These are phyloP conservation scores for Nelumbo lutea DNA, from an alignment of 164 flowering plant genomes.

Conservation along the genomic window DNA sequence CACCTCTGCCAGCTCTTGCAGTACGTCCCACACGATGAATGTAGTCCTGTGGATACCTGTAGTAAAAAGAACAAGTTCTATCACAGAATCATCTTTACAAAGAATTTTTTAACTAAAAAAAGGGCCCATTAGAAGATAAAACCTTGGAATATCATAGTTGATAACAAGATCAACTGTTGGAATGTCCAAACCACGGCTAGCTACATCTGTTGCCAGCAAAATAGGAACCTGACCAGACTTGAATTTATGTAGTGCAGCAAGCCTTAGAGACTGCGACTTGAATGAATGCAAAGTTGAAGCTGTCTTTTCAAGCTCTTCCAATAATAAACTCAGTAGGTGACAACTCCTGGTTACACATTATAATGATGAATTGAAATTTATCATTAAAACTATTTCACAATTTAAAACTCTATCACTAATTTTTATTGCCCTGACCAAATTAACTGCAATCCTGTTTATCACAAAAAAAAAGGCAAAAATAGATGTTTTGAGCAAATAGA, in stretches of 20 bases:
- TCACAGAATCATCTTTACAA: not conserved
- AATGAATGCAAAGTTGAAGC: slow-evolving; percentile 68
- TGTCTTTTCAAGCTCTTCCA: slow-evolving; percentile 76
- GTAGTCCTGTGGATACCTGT: slow-evolving; percentile 81
- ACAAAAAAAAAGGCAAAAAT: not conserved
- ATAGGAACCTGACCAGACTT: slow-evolving; percentile 79
- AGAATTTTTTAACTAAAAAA: not conserved
- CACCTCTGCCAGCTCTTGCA: slow-evolving; percentile 97
- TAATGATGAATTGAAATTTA: not conserved
- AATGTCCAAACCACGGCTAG: slow-evolving; percentile 92
- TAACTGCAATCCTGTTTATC: no score
- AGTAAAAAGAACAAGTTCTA: slow-evolving; percentile 3
- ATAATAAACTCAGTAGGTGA: slow-evolving; percentile 61
- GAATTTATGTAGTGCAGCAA: slow-evolving; percentile 71
- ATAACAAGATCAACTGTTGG: slow-evolving; percentile 96
- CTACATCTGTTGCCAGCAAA: slow-evolving; percentile 92
- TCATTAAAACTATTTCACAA: not conserved
- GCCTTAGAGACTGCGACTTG: slow-evolving; percentile 78
- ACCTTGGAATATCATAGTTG: slow-evolving; percentile 95
- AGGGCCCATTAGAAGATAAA: not conserved
- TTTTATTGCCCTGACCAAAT: not conserved
- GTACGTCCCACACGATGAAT: slow-evolving; percentile 98
- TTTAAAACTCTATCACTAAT: not conserved
- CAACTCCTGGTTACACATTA: slow-evolving; percentile 51
- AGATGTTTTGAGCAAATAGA: not conserved